These are phyloP conservation scores for Cercophora samala DNA, from an alignment of 495 filamentous ascomycete species.

Conservation along the genomic window DNA sequence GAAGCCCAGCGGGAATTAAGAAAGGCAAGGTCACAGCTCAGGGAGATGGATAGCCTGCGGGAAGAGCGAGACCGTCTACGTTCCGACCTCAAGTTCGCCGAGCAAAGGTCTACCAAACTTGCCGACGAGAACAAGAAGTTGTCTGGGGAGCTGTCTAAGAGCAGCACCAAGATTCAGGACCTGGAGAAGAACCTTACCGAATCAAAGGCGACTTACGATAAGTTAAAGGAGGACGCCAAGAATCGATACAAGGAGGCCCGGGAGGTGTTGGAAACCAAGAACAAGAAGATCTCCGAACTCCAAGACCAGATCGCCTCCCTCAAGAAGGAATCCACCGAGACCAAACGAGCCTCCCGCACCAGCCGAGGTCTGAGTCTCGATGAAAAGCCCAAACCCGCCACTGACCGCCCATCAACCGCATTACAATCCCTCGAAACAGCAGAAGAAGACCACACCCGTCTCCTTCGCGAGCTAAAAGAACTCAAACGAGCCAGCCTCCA, in stretches of 20 bases:
- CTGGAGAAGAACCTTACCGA: conserved; percentile 43
- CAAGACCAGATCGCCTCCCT: conserved; percentile 31
- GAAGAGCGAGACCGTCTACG: conserved; percentile 48
- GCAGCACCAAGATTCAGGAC: conserved; percentile 38
- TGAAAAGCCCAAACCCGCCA: conserved; percentile 20
- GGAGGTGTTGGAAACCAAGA: conserved; percentile 60
- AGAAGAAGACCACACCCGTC: conserved; percentile 23
- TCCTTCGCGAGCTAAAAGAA: conserved; percentile 22
- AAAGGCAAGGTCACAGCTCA: conserved; percentile 48
- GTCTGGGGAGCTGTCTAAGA: conserved; percentile 38
- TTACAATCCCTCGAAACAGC: conserved; percentile 22
- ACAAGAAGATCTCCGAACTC: conserved; percentile 56
- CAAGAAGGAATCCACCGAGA: conserved; percentile 24
- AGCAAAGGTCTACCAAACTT: conserved; percentile 42
- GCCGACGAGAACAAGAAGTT: conserved; percentile 47
- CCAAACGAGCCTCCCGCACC: conserved; percentile 17
- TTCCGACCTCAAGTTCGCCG: conserved; percentile 44
- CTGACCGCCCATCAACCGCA: conserved; percentile 20
- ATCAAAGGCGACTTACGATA: conserved; percentile 47
- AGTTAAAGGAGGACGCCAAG: conserved; percentile 61
- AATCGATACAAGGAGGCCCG: conserved; percentile 50
- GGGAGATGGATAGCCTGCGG: conserved; percentile 46
- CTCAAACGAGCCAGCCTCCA: background rate
- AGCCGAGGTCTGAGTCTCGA: conserved; percentile 26
- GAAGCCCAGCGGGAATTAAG: conserved; percentile 47